Conservation (phyloP, 768 basidiomycete genomes). For the Antrodiella citrinella region DNA sequence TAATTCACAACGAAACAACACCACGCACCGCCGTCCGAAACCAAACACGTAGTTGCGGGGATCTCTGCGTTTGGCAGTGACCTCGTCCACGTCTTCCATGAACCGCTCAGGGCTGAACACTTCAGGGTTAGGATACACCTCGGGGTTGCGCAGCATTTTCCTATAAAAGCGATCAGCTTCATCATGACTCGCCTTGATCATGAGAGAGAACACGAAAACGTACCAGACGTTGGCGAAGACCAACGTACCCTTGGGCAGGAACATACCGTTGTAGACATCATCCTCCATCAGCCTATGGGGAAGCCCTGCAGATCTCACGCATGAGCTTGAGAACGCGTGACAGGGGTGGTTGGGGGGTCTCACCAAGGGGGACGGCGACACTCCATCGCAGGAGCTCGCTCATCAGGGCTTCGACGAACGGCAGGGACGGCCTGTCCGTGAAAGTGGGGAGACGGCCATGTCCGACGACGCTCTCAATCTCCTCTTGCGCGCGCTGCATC, state of each 20-base stretch:
- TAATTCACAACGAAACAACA: background rate
- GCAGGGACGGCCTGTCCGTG: conserved; percentile 44
- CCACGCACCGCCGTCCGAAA: conserved; percentile 35
- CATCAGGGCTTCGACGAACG: conserved; percentile 52
- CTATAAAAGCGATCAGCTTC: conserved; percentile 7
- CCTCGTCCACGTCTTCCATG: conserved; percentile 22
- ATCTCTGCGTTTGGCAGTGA: conserved; percentile 28
- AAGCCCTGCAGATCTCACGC: conserved; percentile 32
- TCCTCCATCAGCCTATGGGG: conserved; percentile 62
- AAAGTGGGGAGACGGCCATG: conserved; percentile 52
- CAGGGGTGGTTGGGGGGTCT: conserved; percentile 18
- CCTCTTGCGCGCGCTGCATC: conserved; percentile 50
- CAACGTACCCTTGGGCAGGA: conserved; percentile 56
- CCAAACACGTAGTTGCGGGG: conserved; percentile 41
- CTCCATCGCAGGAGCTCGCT: conserved; percentile 51
- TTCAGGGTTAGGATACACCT: conserved; percentile 40
- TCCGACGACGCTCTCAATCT: conserved; percentile 50
- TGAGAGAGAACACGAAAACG: background rate
- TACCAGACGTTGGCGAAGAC: conserved; percentile 62
- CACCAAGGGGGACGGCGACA: conserved; percentile 50
- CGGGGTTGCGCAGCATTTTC: conserved; percentile 30
- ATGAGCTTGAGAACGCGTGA: background rate
- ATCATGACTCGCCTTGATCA: background rate
- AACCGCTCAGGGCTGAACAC: conserved; percentile 49
- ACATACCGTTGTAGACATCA: conserved; percentile 51